Base-by-base conservation (phyloP, 768 basidiomycete species). In the Tricholoma terreum region DNA sequence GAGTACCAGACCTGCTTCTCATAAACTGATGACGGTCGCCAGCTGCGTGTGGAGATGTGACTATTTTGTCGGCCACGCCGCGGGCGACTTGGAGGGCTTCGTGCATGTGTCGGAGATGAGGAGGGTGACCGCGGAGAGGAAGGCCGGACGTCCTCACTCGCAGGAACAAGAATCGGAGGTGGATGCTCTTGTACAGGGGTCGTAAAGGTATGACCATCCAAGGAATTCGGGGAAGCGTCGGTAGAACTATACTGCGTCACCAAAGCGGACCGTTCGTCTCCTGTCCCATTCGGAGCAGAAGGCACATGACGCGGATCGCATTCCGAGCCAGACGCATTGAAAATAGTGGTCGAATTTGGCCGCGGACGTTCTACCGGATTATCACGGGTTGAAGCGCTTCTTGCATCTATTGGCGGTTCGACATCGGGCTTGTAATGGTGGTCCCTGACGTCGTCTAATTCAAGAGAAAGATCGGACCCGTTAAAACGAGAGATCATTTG, bases 401-500 rank as follows among this genome's bases (percentile, higher is more conserved):
- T 57, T n/a, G 51, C 21, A 5, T 53, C 55, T 14, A 56, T 51
- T 42, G 57, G 40, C 49, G 52, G 31, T 49, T n/a, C 57, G 10
- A 57, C 50, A 27, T 66, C 49, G 31, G 52, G 24, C 48, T 42
- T 59, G 33, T 66, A 67, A 48, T 73, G 73, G 43, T 79, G 75
- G 58, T 80, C 80, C 56, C 73, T 68, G 14, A 96, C 91, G 57
- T 97, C 94, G 17, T 81, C 81, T 9, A 90, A 70, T 30, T 82
- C 84, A 30, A 94, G 79, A 3, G 77, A 71, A 0, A 94, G 71
- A 52, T 85, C 76, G 14, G 85, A 83, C 2, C 90, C 92, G 69
- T 98, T 98, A 73, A 90, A 93, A 31, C 79, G 80, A 2, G 91
- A 90, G 43, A 99, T 98, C 61, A 90, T 74, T 62, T 88, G 86